Percentiles rank a stretch among this genome's conserved stretches.
phyloP scores from a whole-genome alignment of 2,329 filamentous ascomycete species.

The Exophiala phaeomuriformis region DNA sequence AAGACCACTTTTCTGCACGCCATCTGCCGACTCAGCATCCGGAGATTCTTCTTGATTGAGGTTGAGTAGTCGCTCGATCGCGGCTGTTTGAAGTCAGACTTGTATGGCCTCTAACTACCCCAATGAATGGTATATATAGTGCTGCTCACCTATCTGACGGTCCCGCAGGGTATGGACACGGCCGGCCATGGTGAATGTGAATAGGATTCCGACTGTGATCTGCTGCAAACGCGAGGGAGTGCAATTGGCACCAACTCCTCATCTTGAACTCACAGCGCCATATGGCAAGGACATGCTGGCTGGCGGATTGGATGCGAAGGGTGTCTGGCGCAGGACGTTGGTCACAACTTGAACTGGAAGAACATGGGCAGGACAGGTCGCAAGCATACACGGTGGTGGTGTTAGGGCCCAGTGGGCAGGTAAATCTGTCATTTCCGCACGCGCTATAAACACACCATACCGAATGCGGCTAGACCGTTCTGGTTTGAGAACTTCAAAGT shows the following conservation, averaged over 20 bases:
- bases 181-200: slow-evolving; percentile 20
- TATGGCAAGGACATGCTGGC: slow-evolving; percentile 3
- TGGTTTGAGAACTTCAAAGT: slow-evolving; percentile 4
- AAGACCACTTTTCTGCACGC: slow-evolving; percentile 61
- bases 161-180: slow-evolving; percentile 54
- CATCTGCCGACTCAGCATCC: slow-evolving; percentile 33
- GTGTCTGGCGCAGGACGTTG: neutral
- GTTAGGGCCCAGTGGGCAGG: neutral
- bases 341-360: neutral
- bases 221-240: neutral
- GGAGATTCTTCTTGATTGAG: slow-evolving; percentile 61
- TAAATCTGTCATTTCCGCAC: slow-evolving; percentile 10
- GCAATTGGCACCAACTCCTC: neutral
- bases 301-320: neutral
- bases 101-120: slow-evolving; percentile 25
- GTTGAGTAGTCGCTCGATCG: slow-evolving; percentile 92
- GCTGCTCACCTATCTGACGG: slow-evolving; percentile 58
- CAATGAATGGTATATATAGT: slow-evolving; percentile 27
- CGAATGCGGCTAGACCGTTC: neutral
- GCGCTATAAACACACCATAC: neutral
- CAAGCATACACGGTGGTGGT: neutral
- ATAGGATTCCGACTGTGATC: neutral
- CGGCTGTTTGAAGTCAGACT: slow-evolving; percentile 50
- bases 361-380: neutral
- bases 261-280: slow-evolving; percentile 5